phyloP scores from a whole-genome alignment of 177 flowering plant species.

The Telopea speciosissima region DNA sequence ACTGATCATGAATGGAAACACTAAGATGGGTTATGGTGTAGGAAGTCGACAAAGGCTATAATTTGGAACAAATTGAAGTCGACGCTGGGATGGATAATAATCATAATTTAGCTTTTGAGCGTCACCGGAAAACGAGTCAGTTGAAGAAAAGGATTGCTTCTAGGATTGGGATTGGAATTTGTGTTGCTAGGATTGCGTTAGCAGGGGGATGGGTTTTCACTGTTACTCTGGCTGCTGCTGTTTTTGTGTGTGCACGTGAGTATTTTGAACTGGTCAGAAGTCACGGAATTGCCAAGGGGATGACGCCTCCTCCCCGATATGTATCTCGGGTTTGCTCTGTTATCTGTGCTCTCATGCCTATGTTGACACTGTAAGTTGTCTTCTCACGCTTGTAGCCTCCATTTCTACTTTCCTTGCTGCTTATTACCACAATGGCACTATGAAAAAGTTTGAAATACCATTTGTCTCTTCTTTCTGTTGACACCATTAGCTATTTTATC shows the following conservation, averaged over 20 bases:
- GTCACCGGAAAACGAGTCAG: conserved; percentile 48
- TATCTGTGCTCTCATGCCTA: conserved; percentile 81
- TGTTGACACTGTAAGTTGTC: conserved; percentile 69
- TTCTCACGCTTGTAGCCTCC: not conserved
- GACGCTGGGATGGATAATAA: too few relatives aligned
- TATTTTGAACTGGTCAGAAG: conserved; percentile 92
- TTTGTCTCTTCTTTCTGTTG: not conserved
- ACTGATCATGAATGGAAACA: conserved; percentile 10
- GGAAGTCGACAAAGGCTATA: conserved; percentile 36
- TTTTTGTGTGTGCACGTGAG: conserved; percentile 77
- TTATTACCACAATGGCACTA: not conserved
- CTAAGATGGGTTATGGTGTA: conserved; percentile 35
- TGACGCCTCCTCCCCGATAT: conserved; percentile 97
- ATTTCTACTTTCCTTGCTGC: too few relatives aligned
- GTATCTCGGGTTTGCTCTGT: conserved; percentile 87
- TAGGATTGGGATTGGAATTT: conserved; percentile 80
- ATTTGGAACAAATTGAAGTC: conserved; percentile 11
- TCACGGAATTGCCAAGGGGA: conserved; percentile 77
- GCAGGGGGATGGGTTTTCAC: conserved; percentile 97
- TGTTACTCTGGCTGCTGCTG: conserved; percentile 55
- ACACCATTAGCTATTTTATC: not conserved
- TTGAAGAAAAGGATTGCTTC: conserved; percentile 68
- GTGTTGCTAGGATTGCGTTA: conserved; percentile 65
- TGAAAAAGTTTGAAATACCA: too few relatives aligned
- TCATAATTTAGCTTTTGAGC: conserved; percentile 23